Base-by-base conservation (phyloP, 805 yeast genomes). In the Metschnikowia chrysomelidarum region DNA sequence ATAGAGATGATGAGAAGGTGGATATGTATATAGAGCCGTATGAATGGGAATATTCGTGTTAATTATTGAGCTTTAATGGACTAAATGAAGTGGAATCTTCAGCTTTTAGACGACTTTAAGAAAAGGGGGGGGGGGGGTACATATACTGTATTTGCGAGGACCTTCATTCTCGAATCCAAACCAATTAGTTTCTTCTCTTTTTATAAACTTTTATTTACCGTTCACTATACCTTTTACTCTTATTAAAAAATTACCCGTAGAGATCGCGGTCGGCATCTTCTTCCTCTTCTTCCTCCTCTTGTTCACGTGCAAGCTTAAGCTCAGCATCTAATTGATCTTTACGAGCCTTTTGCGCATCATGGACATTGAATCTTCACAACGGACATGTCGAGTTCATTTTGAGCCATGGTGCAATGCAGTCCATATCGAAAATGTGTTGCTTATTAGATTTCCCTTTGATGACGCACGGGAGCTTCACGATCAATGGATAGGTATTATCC, bases 331-430 rank as follows among this genome's bases (percentile, higher is more conserved):
- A 47, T 40, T 53, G 53, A 34, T 58, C 54, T 37, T 48, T 51
- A 13, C 69, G 41, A 26, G 53, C 51, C 29, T 48, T 45, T 16
- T 51, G 54, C 4, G 55, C 56, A 21, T 69, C 74, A 14, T 75
- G 56, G 17, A 89, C 76, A 51, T 87, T 81, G 41, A 73, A 77
- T 45, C 98, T 69, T 54, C 97, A 91, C 50, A 91, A 59, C 0
- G 98, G 98, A 53, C 98, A 89, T 0, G 87, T 82, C 2, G 74
- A 64, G 48, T 82, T 78, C 33, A 78, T 65, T 44, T 77, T 75
- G 34, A 91, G 67, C 98, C 98, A 89, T 0, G 95, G 93, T 0
- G 83, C 82, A 24, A 91, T 79, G 56, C 97, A 89, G 47, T 91
- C 97, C 45, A 88, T 66, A 55, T 89, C 98, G 59, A 85, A 89